These are phyloP conservation scores for Pleurotus citrinopileatus DNA, from an alignment of 768 basidiomycete species.

Conservation along the genomic window DNA sequence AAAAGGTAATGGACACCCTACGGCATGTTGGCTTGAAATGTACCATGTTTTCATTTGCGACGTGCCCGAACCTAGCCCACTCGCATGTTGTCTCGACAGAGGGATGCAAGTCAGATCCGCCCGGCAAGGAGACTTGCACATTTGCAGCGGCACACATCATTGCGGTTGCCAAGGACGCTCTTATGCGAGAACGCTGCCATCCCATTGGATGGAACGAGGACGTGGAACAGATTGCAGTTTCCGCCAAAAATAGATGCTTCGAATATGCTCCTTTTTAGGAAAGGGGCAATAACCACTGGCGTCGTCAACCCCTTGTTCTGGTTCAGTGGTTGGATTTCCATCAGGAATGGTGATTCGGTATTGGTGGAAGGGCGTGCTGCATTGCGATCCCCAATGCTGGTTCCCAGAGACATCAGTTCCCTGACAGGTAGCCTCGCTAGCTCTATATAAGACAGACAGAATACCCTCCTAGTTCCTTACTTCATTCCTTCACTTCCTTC, in stretches of 20 bases:
- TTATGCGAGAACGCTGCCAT: background rate
- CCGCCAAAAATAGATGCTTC: background rate
- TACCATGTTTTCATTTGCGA: too few relatives aligned
- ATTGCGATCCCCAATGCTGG: background rate
- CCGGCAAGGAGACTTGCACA: conserved; percentile 2
- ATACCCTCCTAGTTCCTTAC: conserved; percentile 10
- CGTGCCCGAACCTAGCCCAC: too few relatives aligned
- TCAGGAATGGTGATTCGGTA: background rate
- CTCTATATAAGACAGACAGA: conserved; percentile 18
- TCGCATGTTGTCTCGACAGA: too few relatives aligned
- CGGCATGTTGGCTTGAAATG: too few relatives aligned
- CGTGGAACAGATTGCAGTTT: conserved; percentile 1
- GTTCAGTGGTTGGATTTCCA: background rate
- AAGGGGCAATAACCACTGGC: background rate
- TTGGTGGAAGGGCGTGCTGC: background rate
- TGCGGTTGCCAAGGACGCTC: conserved; percentile 8
- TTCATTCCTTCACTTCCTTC: conserved; percentile 19
- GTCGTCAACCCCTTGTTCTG: conserved; percentile 8
- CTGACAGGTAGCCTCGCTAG: background rate
- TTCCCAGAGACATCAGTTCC: background rate
- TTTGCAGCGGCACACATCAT: background rate
- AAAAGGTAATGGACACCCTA: too few relatives aligned
- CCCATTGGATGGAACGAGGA: conserved; percentile 5
- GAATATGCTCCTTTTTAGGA: background rate
- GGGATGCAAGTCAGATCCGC: conserved; percentile 4